Conservation (phyloP, 116 monocot species). For the Zostera marina region DNA sequence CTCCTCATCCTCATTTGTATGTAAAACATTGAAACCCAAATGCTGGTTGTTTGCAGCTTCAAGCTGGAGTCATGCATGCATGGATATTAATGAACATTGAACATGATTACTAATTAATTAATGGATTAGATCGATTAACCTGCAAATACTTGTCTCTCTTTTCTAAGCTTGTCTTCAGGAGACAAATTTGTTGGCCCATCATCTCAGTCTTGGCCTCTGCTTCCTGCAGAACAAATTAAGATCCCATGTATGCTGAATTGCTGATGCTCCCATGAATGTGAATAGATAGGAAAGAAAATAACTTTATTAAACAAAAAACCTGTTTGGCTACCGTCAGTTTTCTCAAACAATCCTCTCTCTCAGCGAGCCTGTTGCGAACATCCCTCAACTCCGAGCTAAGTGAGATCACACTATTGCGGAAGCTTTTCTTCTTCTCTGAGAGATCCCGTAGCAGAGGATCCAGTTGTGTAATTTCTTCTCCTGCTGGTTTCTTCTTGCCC, state of each 20-base stretch:
- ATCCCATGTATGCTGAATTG: not conserved
- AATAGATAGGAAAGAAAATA: not conserved
- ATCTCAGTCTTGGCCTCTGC: constrained; percentile 38
- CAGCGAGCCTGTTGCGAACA: constrained; percentile 31
- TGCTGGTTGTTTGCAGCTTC: no score
- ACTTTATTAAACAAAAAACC: constrained; percentile 28
- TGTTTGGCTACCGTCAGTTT: constrained; percentile 34
- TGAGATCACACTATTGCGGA: constrained; percentile 43
- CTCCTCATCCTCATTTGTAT: no score
- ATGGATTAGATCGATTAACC: no score
- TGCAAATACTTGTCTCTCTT: constrained; percentile 25
- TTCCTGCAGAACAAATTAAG: constrained; percentile 13
- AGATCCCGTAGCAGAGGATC: constrained; percentile 84
- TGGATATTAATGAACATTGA: no score
- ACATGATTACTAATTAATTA: no score
- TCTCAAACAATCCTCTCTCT: constrained; percentile 39
- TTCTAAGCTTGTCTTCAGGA: constrained; percentile 28
- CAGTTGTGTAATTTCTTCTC: constrained; percentile 24
- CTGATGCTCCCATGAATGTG: not conserved
- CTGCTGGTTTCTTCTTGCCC: not conserved
- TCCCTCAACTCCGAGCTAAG: constrained; percentile 80
- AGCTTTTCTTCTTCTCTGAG: constrained; percentile 73
- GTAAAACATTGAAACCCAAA: no score
- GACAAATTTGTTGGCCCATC: constrained; percentile 42
- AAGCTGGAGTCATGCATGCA: no score